Conservation (phyloP, 1,284 basidiomycete genomes). For the Flammula alnicola region DNA sequence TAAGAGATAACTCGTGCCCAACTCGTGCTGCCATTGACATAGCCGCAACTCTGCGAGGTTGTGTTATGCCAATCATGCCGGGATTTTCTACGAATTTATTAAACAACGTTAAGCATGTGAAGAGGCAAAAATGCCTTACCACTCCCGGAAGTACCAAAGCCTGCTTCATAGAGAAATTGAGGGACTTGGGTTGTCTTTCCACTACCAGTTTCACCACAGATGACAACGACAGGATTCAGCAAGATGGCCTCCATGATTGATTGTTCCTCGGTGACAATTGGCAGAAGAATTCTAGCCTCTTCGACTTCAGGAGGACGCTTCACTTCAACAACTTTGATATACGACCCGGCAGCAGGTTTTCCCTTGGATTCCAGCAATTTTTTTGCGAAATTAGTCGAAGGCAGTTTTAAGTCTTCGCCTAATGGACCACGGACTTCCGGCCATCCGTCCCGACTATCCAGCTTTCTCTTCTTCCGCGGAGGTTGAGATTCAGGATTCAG, state of each 20-base stretch:
- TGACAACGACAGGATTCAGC: conserved; percentile 87
- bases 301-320: conserved; percentile 76
- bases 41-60: conserved; percentile 96
- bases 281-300: conserved; percentile 80
- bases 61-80: conserved; percentile 97
- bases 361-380: conserved; percentile 50
- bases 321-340: conserved; percentile 61
- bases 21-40: conserved; percentile 96
- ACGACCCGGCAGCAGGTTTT: conserved; percentile 9
- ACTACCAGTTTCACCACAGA: conserved; percentile 97
- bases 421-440: conserved; percentile 67
- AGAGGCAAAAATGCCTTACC: conserved; percentile 54
- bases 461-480: conserved; percentile 49
- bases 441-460: conserved; percentile 31
- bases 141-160: conserved; percentile 84
- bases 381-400: conserved; percentile 63
- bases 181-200: conserved; percentile 99
- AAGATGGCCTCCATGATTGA: conserved; percentile 91
- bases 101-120: conserved; percentile 1
- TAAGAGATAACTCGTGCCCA: conserved; percentile 84
- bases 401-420: conserved; percentile 67
- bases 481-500: conserved; percentile 34
- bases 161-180: conserved; percentile 96
- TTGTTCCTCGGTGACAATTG: conserved; percentile 94
- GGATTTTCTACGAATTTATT: conserved; percentile 74